A percentile compares a stretch with the other conserved stretches of the same genome.
These are phyloP conservation scores for Carpinus viminea DNA, from an alignment of 306 rosid genomes.

Conservation along the genomic window DNA sequence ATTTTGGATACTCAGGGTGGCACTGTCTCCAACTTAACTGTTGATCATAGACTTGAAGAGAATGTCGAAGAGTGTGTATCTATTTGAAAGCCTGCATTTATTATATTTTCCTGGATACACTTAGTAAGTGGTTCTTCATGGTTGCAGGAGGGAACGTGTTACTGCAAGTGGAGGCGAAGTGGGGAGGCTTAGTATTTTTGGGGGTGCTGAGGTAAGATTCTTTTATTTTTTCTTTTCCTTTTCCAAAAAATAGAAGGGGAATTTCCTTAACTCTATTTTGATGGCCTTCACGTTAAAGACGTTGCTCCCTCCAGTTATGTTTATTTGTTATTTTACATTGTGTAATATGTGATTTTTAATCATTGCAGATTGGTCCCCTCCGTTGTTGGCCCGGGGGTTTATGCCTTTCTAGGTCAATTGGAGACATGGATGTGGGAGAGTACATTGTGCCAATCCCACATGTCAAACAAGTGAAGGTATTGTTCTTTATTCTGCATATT, in stretches of 20 bases:
- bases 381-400: constrained; percentile 99
- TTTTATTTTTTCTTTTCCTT: neutral
- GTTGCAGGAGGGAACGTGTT: constrained; percentile 84
- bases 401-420: constrained; percentile 95
- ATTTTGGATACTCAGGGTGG: constrained; percentile 91
- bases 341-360: constrained; percentile 23
- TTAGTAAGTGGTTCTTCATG: constrained; percentile 18
- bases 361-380: constrained; percentile 91
- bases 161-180: constrained; percentile 98
- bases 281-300: constrained; percentile 11
- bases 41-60: constrained; percentile 96
- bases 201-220: constrained; percentile 80
- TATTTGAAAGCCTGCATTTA: constrained; percentile 8
- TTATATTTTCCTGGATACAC: constrained; percentile 21
- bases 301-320: constrained; percentile 19
- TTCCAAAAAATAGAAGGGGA: neutral
- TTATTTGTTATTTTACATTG: constrained; percentile 1
- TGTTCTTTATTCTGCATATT: neutral
- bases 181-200: constrained; percentile 91
- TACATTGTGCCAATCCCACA: constrained; percentile 89
- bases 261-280: neutral
- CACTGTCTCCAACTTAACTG: constrained; percentile 74
- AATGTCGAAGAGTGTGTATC: constrained; percentile 78
- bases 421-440: constrained; percentile 99
- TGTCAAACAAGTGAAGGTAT: constrained; percentile 97